These are phyloP conservation scores for Cordyceps javanica DNA, from an alignment of 2,329 filamentous ascomycete species.

Conservation along the genomic window DNA sequence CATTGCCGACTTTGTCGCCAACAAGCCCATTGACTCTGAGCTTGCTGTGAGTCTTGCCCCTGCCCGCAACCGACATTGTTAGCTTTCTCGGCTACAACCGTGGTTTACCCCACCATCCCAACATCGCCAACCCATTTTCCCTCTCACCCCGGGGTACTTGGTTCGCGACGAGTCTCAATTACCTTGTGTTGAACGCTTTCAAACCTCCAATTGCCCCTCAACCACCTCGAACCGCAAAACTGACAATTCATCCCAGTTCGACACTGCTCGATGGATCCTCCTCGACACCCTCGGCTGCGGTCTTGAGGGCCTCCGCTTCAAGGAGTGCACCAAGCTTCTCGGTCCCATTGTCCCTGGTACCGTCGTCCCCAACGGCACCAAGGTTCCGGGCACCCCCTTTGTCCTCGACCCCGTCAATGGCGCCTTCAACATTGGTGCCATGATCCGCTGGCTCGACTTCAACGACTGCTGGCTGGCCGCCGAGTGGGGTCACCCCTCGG, in stretches of 20 bases:
- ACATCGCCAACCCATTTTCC: slow-evolving; percentile 9
- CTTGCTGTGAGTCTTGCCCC: slow-evolving; percentile 66
- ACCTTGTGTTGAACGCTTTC: not conserved
- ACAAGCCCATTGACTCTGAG: slow-evolving; percentile 83
- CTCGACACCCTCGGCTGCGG: slow-evolving; percentile 96
- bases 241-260: slow-evolving; percentile 52
- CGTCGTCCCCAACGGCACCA: slow-evolving; percentile 82
- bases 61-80: not conserved
- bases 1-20: slow-evolving; percentile 92
- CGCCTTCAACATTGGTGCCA: slow-evolving; percentile 97
- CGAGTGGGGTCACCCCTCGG: slow-evolving; percentile 97
- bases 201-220: too few species aligned
- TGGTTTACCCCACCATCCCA: slow-evolving; percentile 14
- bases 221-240: too few species aligned
- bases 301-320: slow-evolving; percentile 90
- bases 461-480: slow-evolving; percentile 99
- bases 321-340: slow-evolving; percentile 91
- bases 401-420: slow-evolving; percentile 92
- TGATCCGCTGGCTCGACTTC: slow-evolving; percentile 99
- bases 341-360: slow-evolving; percentile 90
- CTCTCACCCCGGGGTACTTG: not conserved
- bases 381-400: slow-evolving; percentile 86
- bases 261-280: slow-evolving; percentile 94
- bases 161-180: slow-evolving; percentile 1
- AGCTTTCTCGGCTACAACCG: not conserved